Percentiles rank a stretch among this genome's conserved stretches.
phyloP scores from a whole-genome alignment of 345 rosid genomes.

The Eutrema japonicum region DNA sequence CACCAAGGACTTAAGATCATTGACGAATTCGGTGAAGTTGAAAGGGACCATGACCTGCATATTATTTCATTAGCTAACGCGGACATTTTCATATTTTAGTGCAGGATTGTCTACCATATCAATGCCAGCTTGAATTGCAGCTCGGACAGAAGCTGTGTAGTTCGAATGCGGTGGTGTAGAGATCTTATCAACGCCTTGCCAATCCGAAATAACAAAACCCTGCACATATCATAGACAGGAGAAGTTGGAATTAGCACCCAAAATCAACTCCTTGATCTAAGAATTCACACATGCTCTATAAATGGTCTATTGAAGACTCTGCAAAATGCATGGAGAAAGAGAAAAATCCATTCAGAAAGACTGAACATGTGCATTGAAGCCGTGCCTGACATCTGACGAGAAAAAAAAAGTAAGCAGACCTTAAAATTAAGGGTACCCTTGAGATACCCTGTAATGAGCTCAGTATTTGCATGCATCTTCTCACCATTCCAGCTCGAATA shows the following conservation, averaged over 20 bases:
- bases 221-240: constrained; percentile 46
- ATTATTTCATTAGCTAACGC: not conserved
- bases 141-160: constrained; percentile 79
- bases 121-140: constrained; percentile 83
- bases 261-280: not conserved
- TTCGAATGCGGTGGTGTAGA: constrained; percentile 75
- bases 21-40: constrained; percentile 71
- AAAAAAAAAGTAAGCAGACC: constrained; percentile 46
- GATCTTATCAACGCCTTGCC: constrained; percentile 91
- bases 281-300: not conserved
- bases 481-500: constrained; percentile 96
- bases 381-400: not conserved
- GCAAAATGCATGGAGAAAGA: not conserved
- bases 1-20: constrained; percentile 68
- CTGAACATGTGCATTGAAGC: not conserved
- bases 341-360: constrained; percentile 21
- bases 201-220: constrained; percentile 97
- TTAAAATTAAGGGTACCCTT: constrained; percentile 79
- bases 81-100: not conserved
- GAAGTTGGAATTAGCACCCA: constrained; percentile 25
- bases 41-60: constrained; percentile 88
- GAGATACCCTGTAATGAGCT: constrained; percentile 76
- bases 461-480: constrained; percentile 89
- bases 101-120: constrained; percentile 66
- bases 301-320: not conserved